Base-by-base conservation (phyloP, 208 protist species). In the Angomonas ambiguus region DNA sequence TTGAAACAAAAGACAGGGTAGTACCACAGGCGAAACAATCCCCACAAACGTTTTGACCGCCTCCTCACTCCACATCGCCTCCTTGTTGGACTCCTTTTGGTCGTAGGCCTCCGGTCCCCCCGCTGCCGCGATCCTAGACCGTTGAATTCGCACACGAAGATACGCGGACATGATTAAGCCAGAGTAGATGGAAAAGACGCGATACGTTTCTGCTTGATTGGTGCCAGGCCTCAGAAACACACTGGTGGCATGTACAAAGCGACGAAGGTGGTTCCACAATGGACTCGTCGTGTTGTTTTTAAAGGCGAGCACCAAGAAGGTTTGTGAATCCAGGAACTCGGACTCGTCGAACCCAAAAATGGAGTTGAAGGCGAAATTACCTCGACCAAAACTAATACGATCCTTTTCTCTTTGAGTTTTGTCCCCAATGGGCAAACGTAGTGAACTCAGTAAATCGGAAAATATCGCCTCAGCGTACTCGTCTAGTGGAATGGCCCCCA, bases 211-310 rank as follows among this genome's bases (percentile, higher is more conserved):
- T 30, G 59, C 57, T 1, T 61, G 58, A 18, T 62, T 34, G 2
- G 45, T 63, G 49, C 69, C 74, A 0, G 83, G 85, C 4, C 80
- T 76, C 70, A 94, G 58, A 45, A 92, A 85, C 5, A 90, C 83
- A 35, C 73, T 78, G 25, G 79, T 88, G 16, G 85, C 80, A 61
- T 82, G 81, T 25, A 94, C 64, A 73, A 88, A 92, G 6, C 88
- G 88, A 20, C 79, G 77, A 30, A 92, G 60, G 11, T 94, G 88
- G 30, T 83, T 83, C 88, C 88, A 94, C n/a, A 94, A 64, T 18
- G 88, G 74, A 0, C 72, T 71, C 5, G 60, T 35, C 34, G 35
- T 63, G 58, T 78, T 67, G 10, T 67, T 31, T 11, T 31, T 28
- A 11, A 64, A 41, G 24, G 34, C 18, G 4, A 22, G 24, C 1